These are phyloP conservation scores for Nissolia schottii DNA, from an alignment of 306 rosid genomes.

Conservation along the genomic window DNA sequence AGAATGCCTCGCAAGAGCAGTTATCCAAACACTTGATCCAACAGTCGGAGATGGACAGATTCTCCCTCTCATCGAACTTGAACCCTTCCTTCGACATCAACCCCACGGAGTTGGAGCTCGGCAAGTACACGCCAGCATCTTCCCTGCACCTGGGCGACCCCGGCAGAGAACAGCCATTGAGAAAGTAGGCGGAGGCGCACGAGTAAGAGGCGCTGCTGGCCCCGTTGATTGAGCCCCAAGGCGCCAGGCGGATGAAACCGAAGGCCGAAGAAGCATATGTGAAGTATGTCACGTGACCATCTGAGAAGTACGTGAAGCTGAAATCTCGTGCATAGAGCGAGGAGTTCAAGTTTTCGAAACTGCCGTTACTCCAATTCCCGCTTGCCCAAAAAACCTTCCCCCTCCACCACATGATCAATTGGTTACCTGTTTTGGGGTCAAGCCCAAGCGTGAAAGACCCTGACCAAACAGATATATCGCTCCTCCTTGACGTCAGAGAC, in stretches of 20 bases:
- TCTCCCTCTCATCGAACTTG: neutral
- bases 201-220: neutral
- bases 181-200: neutral
- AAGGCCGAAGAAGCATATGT: neutral
- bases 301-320: neutral
- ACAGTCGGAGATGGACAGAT: neutral
- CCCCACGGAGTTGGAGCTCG: neutral
- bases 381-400: neutral
- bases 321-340: neutral
- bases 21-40: slow-evolving; percentile 9
- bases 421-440: neutral
- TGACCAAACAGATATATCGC: neutral
- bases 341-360: neutral
- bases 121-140: neutral
- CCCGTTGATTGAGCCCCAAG: neutral
- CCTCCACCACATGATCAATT: neutral
- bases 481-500: slow-evolving; percentile 6
- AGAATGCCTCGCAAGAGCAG: neutral
- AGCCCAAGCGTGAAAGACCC: slow-evolving; percentile 8
- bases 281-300: neutral
- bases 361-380: neutral
- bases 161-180: neutral
- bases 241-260: neutral
- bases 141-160: neutral
- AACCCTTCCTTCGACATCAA: neutral